phyloP scores from a whole-genome alignment of 495 filamentous ascomycete genomes.

The Jackrogersella minutella region DNA sequence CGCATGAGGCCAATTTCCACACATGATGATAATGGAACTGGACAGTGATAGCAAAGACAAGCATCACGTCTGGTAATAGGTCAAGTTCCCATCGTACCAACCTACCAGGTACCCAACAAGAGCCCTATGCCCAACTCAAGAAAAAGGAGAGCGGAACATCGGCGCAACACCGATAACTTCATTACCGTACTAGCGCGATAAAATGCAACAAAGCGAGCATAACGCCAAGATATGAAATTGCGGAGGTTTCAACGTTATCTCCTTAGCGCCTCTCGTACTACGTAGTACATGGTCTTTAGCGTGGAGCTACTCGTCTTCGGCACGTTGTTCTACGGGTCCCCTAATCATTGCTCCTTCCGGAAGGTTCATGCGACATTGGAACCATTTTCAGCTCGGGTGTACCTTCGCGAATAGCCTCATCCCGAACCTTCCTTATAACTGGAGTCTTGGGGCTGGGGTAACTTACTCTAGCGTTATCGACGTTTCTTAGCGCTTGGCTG shows the following conservation, averaged over 20 bases:
- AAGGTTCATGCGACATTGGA: neutral
- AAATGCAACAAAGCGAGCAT: neutral
- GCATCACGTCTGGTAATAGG: no score
- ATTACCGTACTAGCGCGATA: neutral
- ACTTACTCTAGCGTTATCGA: neutral
- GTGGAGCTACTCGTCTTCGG: neutral
- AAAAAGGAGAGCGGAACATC: no score
- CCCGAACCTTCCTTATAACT: no score
- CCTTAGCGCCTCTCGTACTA: neutral
- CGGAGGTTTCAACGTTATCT: constrained; percentile 5
- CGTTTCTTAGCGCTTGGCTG: no score
- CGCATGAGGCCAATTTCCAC: no score
- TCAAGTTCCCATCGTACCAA: no score
- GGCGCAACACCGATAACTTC: no score
- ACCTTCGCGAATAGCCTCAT: neutral
- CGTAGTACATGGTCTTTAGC: no score
- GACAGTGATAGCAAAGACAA: no score
- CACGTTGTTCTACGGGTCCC: neutral
- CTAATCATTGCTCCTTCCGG: neutral
- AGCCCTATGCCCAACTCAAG: no score
- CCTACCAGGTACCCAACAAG: no score
- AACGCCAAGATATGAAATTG: neutral
- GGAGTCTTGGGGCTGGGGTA: no score
- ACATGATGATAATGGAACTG: neutral
- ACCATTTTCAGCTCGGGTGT: neutral